Evolutionary conservation across 1,139 yeast species (phyloP).

Genomic region (Petasospora fabianii): DNA sequence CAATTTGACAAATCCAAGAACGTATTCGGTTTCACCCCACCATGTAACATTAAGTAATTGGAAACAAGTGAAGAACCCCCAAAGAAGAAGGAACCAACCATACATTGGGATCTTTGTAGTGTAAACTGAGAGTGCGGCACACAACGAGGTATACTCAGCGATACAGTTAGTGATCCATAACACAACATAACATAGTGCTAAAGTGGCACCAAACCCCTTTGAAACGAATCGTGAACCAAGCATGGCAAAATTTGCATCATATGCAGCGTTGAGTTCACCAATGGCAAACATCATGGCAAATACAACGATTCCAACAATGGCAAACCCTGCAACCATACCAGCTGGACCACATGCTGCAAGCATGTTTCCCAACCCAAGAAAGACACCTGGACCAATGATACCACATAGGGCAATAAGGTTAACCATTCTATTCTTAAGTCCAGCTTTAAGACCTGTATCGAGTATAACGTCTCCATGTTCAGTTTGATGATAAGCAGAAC

Average conservation of each 20-base stretch:
- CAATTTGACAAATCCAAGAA: slow-evolving; percentile 51
- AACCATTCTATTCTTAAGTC: slow-evolving; percentile 28
- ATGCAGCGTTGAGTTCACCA: slow-evolving; percentile 53
- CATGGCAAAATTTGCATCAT: slow-evolving; percentile 54
- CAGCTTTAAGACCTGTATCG: slow-evolving; percentile 31
- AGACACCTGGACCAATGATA: slow-evolving; percentile 66
- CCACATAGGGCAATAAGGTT: slow-evolving; percentile 74
- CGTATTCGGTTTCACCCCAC: slow-evolving; percentile 59
- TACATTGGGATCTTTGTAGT: slow-evolving; percentile 53
- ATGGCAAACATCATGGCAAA: slow-evolving; percentile 54
- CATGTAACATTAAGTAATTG: slow-evolving; percentile 52
- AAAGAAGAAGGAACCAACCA: slow-evolving; percentile 54
- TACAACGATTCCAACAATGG: slow-evolving; percentile 51
- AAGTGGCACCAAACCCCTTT: slow-evolving; percentile 54
- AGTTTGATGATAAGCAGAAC: slow-evolving; percentile 24
- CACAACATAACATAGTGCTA: slow-evolving; percentile 53
- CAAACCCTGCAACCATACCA: slow-evolving; percentile 57
- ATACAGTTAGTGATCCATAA: slow-evolving; percentile 58
- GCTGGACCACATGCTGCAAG: slow-evolving; percentile 56
- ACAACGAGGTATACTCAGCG: slow-evolving; percentile 54
- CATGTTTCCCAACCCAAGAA: slow-evolving; percentile 63
- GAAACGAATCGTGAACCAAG: slow-evolving; percentile 50
- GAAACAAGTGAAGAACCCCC: slow-evolving; percentile 51
- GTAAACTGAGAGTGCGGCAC: slow-evolving; percentile 50
- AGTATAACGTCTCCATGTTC: slow-evolving; percentile 29